Base-by-base conservation (phyloP, 2,329 filamentous ascomycete genomes). In the Chrysosphaeria jannelii region DNA sequence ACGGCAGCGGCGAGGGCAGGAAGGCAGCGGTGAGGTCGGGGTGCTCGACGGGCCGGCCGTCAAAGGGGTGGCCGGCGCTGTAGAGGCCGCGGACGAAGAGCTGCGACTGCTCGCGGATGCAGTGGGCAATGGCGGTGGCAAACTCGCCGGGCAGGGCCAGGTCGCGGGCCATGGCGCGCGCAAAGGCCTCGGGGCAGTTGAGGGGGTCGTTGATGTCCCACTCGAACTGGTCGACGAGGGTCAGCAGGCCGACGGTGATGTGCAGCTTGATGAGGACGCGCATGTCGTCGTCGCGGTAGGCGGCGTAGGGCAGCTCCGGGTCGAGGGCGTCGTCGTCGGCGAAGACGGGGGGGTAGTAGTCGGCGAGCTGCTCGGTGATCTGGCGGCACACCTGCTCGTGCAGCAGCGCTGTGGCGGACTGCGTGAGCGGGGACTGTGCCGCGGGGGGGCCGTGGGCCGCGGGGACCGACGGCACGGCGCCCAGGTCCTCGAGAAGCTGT, bases 221-320 rank as follows among this genome's bases (percentile, higher is more conserved):
- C 44, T 97, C 85, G 30, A 97, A 93, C 40, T 93, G 85, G 37
- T 97, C 85, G 17, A 91, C 69, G 13, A 97, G 53, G 0, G 79
- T 93, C 38, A 89, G 75, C 31, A 75, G 70, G 19, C 81, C 85
- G 38, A 97, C 91, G 5, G 85, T 93, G 37, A 97, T 90, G 44
- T 93, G 91, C 23, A 97, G 55, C 44, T 91, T 93, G 44, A 97
- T 64, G 20, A 89, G 50, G 34, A 97, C 72, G 23, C 85, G 70
- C 81, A 97, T 91, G 48, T 97, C 85, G 40, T 97, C 85, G 39
- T 97, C 90, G 45, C 93, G 93, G 50, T 91, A 90, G 5, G 85
- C 79, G 19, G 59, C 67, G 40, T 93, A 93, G 1, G 81, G 79
- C 8, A 88, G 53, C 38, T 85, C 70, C 2, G 78, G 72, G 36